Conservation (phyloP, 2,329 filamentous ascomycete species). For the Verticillium dahliae region DNA sequence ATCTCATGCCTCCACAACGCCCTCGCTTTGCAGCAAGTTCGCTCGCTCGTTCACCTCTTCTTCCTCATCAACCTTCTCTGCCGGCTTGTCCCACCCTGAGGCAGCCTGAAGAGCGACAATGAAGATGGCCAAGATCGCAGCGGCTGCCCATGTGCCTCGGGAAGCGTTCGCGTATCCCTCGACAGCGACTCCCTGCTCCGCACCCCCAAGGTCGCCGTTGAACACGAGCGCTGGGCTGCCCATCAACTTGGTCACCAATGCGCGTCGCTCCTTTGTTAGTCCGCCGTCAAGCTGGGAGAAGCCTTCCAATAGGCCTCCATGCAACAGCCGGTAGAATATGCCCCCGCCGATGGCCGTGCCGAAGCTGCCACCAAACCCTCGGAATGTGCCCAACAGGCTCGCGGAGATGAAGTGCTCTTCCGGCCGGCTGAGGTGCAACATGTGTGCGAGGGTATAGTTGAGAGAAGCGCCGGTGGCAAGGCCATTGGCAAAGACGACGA, state of each 20-base stretch:
- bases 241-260: slow-evolving; percentile 39
- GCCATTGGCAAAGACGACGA: slow-evolving; percentile 62
- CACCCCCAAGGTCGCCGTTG: slow-evolving; percentile 28
- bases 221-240: slow-evolving; percentile 46
- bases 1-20: slow-evolving; percentile 20
- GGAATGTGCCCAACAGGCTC: slow-evolving; percentile 70
- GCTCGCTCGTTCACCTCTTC: slow-evolving; percentile 18
- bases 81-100: slow-evolving; percentile 42
- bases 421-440: slow-evolving; percentile 63
- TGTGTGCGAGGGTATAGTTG: slow-evolving; percentile 76
- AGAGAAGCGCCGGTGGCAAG: slow-evolving; percentile 64
- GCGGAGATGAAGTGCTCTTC: slow-evolving; percentile 69
- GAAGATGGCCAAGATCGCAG: slow-evolving; percentile 33
- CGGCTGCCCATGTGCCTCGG: slow-evolving; percentile 38
- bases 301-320: slow-evolving; percentile 44
- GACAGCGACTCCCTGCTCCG: slow-evolving; percentile 39
- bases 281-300: slow-evolving; percentile 44
- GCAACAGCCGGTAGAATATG: slow-evolving; percentile 59
- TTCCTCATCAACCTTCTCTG: slow-evolving; percentile 30
- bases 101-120: slow-evolving; percentile 41
- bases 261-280: slow-evolving; percentile 24
- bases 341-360: slow-evolving; percentile 75
- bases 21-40: slow-evolving; percentile 20
- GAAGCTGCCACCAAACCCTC: slow-evolving; percentile 76
- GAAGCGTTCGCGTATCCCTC: slow-evolving; percentile 39